A percentile compares a stretch with the other conserved stretches of the same genome.
phyloP scores from a whole-genome alignment of 192 early-diverging fungal species.

The Entomortierella lignicola region DNA sequence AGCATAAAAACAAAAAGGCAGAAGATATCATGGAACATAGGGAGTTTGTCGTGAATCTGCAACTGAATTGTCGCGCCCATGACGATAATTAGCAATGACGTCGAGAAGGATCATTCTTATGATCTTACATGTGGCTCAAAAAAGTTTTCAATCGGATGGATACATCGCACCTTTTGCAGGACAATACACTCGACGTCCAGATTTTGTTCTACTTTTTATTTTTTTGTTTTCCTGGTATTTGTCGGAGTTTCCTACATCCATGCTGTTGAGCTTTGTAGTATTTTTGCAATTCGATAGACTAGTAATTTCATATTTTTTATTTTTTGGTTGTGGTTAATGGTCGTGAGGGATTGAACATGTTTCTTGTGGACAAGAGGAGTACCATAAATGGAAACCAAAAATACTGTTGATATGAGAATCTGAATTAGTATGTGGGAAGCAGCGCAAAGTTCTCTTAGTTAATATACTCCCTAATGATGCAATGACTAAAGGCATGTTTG shows the following conservation, averaged over 20 bases:
- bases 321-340: no score
- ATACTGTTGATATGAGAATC: no score
- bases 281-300: not conserved
- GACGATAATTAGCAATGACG: constrained; percentile 37
- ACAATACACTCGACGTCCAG: not conserved
- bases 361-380: no score
- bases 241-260: not conserved
- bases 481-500: constrained; percentile 52
- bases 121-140: constrained; percentile 25
- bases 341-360: no score
- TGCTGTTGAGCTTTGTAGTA: not conserved
- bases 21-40: not conserved
- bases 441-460: not conserved
- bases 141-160: constrained; percentile 57
- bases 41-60: constrained; percentile 1
- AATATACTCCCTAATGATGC: constrained; percentile 38
- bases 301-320: no score
- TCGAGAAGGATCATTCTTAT: constrained; percentile 14
- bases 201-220: no score
- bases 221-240: constrained; percentile 8
- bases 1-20: no score
- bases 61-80: constrained; percentile 41
- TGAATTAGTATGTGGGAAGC: no score
- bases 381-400: no score
- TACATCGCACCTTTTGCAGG: constrained; percentile 46